phyloP scores from a whole-genome alignment of 768 basidiomycete species.

The Mycena maculata region DNA sequence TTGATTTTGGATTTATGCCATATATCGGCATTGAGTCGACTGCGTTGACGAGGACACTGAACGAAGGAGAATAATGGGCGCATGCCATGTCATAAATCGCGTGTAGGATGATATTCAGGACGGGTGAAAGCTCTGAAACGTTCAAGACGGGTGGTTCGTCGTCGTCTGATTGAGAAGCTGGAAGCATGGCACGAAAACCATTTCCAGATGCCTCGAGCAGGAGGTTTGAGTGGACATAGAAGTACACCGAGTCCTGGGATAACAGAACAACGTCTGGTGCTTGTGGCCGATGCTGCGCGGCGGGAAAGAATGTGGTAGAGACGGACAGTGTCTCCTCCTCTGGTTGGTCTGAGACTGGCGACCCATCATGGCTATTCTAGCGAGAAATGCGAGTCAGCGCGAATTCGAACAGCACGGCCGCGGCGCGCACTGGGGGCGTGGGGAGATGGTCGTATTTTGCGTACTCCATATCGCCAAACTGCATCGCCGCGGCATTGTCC shows the following conservation, averaged over 20 bases:
- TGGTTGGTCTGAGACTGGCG: slow-evolving; percentile 53
- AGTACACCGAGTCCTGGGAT: slow-evolving; percentile 83
- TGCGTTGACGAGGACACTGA: slow-evolving; percentile 66
- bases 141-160: slow-evolving; percentile 65
- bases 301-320: slow-evolving; percentile 86
- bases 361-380: slow-evolving; percentile 60
- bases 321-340: slow-evolving; percentile 67
- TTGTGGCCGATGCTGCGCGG: slow-evolving; percentile 65
- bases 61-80: slow-evolving; percentile 77
- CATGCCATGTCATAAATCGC: slow-evolving; percentile 78
- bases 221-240: slow-evolving; percentile 77
- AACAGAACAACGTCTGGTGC: slow-evolving; percentile 74
- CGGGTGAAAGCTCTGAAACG: slow-evolving; percentile 67
- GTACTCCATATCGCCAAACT: slow-evolving; percentile 34
- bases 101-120: slow-evolving; percentile 81
- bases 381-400: slow-evolving; percentile 16
- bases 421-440: slow-evolving; percentile 69
- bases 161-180: slow-evolving; percentile 51
- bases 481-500: slow-evolving; percentile 44
- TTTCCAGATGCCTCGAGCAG: slow-evolving; percentile 73
- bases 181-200: slow-evolving; percentile 69
- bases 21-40: slow-evolving; percentile 69
- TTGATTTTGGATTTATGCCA: slow-evolving; percentile 64
- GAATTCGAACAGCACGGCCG: background rate
- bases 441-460: slow-evolving; percentile 57